Percentiles rank a stretch among this genome's conserved stretches.
Evolutionary conservation across 2,329 filamentous ascomycete genomes (phyloP).

Genomic region (Fusarium subglutinans): DNA sequence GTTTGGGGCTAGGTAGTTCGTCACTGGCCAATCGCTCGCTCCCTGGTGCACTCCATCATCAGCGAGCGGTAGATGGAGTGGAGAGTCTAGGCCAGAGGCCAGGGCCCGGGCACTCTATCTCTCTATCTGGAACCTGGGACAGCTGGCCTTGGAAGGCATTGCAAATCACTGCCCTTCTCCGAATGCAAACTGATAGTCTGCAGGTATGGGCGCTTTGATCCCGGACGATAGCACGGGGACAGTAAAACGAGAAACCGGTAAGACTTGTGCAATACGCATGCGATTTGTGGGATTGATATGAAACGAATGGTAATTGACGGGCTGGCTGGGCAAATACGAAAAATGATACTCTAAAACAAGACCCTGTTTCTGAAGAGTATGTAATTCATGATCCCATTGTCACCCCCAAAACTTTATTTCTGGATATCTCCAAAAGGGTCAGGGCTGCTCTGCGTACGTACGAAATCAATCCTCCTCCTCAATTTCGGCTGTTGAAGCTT

Average conservation of each 20-base stretch:
- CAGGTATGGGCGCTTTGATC: conserved; percentile 3
- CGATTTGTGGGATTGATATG: not conserved
- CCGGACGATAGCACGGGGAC: conserved; percentile 11
- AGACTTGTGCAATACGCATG: not conserved
- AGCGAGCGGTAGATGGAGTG: conserved; percentile 1
- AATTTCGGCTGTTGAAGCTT: conserved; percentile 41
- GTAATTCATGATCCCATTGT: conserved; percentile 1
- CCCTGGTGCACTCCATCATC: conserved; percentile 6
- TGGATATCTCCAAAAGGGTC: conserved; percentile 7
- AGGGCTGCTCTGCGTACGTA: not conserved
- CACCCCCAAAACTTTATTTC: conserved; percentile 21
- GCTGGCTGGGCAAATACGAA: not conserved
- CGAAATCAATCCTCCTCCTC: not conserved
- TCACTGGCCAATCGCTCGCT: conserved; percentile 8
- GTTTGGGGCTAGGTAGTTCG: conserved; percentile 29
- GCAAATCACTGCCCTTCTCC: conserved; percentile 10
- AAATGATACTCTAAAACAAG: conserved; percentile 10
- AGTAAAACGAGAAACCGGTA: conserved; percentile 18
- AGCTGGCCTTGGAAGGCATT: conserved; percentile 11
- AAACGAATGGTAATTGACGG: conserved; percentile 1
- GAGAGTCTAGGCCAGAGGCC: not conserved
- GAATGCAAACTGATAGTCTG: not conserved
- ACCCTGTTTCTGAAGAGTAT: conserved; percentile 17
- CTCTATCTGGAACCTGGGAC: not conserved
- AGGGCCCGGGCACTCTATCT: not conserved